These are phyloP conservation scores for Fragaria vesca DNA, from an alignment of 306 rosid species.

Conservation along the genomic window DNA sequence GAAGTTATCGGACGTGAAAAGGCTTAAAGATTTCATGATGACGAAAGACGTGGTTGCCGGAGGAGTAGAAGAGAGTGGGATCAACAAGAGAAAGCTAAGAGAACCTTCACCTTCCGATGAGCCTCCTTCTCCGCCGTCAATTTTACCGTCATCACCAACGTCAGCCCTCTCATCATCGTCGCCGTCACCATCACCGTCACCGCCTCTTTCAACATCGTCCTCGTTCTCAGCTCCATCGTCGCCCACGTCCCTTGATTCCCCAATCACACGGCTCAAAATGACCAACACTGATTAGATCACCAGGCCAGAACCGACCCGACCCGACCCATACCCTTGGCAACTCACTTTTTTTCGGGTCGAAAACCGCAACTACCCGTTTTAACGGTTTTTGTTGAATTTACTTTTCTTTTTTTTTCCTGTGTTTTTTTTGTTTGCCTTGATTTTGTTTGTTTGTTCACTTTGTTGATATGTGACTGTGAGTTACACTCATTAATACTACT, in stretches of 20 bases:
- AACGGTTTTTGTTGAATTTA: slow-evolving; percentile 61
- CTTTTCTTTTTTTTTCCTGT: slow-evolving; percentile 2
- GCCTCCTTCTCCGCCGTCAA: slow-evolving; percentile 56
- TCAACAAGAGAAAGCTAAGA: slow-evolving; percentile 64
- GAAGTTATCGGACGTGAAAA: slow-evolving; percentile 79
- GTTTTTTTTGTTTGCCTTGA: slow-evolving; percentile 14
- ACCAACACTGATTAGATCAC: slow-evolving; percentile 40
- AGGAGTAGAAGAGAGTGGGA: slow-evolving; percentile 31
- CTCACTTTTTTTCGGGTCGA: slow-evolving; percentile 22
- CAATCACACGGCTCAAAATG: slow-evolving; percentile 79
- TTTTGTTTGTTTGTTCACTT: slow-evolving; percentile 46
- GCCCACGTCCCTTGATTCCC: slow-evolving; percentile 52
- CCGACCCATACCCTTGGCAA: not conserved
- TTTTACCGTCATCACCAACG: slow-evolving; percentile 31
- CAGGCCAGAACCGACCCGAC: not conserved
- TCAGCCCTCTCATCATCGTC: slow-evolving; percentile 37
- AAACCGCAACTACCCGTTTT: slow-evolving; percentile 56
- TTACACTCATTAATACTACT: slow-evolving; percentile 21
- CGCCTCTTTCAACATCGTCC: not conserved
- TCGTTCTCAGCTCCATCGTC: slow-evolving; percentile 45
- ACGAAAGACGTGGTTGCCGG: slow-evolving; percentile 34
- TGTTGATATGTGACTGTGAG: slow-evolving; percentile 32
- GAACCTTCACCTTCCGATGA: slow-evolving; percentile 47
- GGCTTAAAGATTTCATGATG: slow-evolving; percentile 57
- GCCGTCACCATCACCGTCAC: slow-evolving; percentile 20